These are phyloP conservation scores for Metschnikowia peoriensis DNA, from an alignment of 805 yeast genomes.

Conservation along the genomic window DNA sequence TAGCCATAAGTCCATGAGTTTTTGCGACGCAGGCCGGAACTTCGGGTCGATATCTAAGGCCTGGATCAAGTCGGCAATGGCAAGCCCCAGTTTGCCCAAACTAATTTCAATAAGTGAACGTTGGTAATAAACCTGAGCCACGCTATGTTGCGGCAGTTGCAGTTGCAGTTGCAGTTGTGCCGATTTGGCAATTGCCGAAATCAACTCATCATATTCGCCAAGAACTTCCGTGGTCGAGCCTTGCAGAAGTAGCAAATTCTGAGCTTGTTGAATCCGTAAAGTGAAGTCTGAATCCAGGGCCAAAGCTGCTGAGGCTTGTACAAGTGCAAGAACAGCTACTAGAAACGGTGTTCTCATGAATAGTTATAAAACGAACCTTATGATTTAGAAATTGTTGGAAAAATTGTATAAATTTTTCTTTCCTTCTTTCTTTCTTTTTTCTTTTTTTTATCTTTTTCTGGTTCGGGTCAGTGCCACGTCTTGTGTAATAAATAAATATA, in stretches of 20 bases:
- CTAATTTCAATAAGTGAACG: constrained; percentile 61
- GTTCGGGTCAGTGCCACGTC: too few species aligned
- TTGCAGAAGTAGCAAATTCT: constrained; percentile 13
- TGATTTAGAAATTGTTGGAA: too few species aligned
- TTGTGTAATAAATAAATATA: too few species aligned
- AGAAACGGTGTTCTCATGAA: background rate
- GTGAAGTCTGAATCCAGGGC: background rate
- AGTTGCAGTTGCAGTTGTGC: background rate
- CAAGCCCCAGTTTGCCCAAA: constrained; percentile 51
- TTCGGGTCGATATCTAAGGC: constrained; percentile 44
- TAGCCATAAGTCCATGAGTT: constrained; percentile 47
- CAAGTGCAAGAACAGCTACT: constrained; percentile 1
- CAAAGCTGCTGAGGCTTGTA: background rate
- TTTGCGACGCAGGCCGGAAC: constrained; percentile 48
- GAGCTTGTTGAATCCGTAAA: constrained; percentile 16
- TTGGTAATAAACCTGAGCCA: constrained; percentile 51
- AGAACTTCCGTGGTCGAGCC: constrained; percentile 17
- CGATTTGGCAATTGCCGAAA: constrained; percentile 9
- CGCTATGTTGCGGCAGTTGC: background rate
- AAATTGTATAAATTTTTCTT: too few species aligned
- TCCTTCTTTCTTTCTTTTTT: too few species aligned
- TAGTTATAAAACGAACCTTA: background rate
- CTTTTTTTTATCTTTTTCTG: too few species aligned
- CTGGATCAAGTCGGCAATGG: constrained; percentile 50
- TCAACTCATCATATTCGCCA: constrained; percentile 15